Evolutionary conservation across 257 asterid genomes (phyloP), one percentile per base, ranked within the genome.

Genomic region (Echites panduratus): DNA sequence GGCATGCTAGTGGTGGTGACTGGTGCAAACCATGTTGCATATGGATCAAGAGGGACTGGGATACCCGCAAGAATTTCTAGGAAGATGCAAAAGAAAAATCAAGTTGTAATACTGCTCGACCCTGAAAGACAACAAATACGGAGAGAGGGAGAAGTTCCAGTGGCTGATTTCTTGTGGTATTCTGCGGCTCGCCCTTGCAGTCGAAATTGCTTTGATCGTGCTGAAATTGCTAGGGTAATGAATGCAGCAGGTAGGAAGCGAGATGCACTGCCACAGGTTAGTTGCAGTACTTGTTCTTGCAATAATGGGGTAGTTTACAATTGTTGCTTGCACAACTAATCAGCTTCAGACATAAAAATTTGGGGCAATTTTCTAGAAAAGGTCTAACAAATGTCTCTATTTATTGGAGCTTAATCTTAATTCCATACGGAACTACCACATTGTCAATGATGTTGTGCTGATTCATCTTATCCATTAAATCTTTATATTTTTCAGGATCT

Each of bases 161-260:
- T 91, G 73, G 97, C 99, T 73, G 97, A 94, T 87, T 89, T 91
- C 76, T 85, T 94, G 86, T 94, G 99, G 99, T 94, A 94, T 77
- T 94, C 99, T 59, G 97, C 86, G 19, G 99, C 97, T 58, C 84
- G 90, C 74, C 96, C 95, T 63, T 94, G 99, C 89, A 94, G 82
- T 77, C 81, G 97, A 78, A 94, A 94, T 77, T 94, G 99, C 83
- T 91, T 89, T 76, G 99, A 94, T 75, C 96, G 99, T 77, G 99
- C 96, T 80, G 99, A 94, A 78, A 91, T 94, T 78, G 97, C 99
- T 56, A 81, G 99, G 73, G 97, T 94, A 59, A 91, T 94, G 99
- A 91, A 90, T 87, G 99, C 97, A 29, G 97, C 99, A 38, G 99
- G 99, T 49, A 86, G 91, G 82, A 87, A 66, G 76, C 90, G 97